Conservation (phyloP, 1,139 yeast species). For the Hemisphaericaspora xylanilytica region DNA sequence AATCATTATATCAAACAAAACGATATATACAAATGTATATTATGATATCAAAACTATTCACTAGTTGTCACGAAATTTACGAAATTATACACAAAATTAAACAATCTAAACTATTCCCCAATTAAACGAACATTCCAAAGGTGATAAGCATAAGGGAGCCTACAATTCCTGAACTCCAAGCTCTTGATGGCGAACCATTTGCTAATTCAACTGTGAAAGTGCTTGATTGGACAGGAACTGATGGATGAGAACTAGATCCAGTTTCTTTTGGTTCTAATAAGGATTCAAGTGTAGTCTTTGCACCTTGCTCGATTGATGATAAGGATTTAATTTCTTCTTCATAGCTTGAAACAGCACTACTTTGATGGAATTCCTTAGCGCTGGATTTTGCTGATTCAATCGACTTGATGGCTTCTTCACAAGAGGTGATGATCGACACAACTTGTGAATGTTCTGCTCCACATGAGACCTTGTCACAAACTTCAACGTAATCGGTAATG, state of each 20-base stretch:
- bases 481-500: constrained; percentile 7
- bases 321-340: background rate
- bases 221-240: background rate
- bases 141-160: constrained; percentile 1
- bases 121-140: constrained; percentile 1
- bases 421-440: constrained; percentile 11
- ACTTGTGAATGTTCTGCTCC: constrained; percentile 10
- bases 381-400: constrained; percentile 11
- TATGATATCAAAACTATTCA: no score
- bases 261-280: background rate
- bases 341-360: constrained; percentile 4
- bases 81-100: no score
- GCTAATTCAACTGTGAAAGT: background rate
- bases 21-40: no score
- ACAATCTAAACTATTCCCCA: background rate
- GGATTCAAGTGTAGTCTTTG: background rate
- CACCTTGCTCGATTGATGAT: constrained; percentile 1
- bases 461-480: constrained; percentile 9
- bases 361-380: constrained; percentile 9
- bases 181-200: background rate
- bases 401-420: constrained; percentile 14
- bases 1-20: no score
- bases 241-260: background rate
- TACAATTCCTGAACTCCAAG: background rate
- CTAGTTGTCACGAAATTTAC: no score